Percentiles rank a stretch among this genome's conserved stretches.
phyloP scores from a whole-genome alignment of 805 yeast species.

The Nakazawaea ishiwadae region DNA sequence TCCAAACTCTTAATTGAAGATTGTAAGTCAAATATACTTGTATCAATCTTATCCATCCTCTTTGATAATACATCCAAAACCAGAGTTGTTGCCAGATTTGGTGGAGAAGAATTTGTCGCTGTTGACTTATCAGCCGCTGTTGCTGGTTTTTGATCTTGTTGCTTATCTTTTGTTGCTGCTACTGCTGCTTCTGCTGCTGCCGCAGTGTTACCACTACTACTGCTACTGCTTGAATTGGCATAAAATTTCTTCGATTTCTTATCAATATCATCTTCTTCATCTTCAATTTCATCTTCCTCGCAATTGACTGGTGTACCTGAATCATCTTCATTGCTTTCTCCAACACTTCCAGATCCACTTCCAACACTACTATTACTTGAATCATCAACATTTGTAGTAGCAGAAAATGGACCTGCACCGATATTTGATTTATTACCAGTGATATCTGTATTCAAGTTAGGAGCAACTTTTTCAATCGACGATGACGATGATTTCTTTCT shows the following conservation, averaged over 20 bases:
- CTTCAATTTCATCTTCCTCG: too few relatives aligned
- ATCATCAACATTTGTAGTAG: conserved; percentile 10
- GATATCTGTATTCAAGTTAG: too few relatives aligned
- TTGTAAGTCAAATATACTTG: conserved; percentile 6
- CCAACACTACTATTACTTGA: conserved; percentile 6
- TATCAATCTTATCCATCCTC: conserved; percentile 11
- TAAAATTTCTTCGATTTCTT: too few relatives aligned
- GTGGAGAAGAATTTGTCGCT: background rate
- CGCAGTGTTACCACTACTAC: too few relatives aligned
- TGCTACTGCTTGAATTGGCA: too few relatives aligned
- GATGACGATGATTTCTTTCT: background rate
- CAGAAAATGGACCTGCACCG: too few relatives aligned
- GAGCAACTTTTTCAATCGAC: background rate
- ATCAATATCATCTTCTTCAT: too few relatives aligned
- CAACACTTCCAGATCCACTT: conserved; percentile 1
- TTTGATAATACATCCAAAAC: background rate
- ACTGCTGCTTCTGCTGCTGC: too few relatives aligned
- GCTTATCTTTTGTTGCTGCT: too few relatives aligned
- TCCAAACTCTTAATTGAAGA: conserved; percentile 2
- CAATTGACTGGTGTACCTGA: too few relatives aligned
- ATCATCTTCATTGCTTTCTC: conserved; percentile 10
- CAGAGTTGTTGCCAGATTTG: too few relatives aligned
- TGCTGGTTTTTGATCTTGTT: background rate
- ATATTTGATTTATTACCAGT: too few relatives aligned
- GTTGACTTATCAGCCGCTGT: background rate